Base-by-base conservation (phyloP, 1,284 basidiomycete genomes). In the Phlebopus sp. region DNA sequence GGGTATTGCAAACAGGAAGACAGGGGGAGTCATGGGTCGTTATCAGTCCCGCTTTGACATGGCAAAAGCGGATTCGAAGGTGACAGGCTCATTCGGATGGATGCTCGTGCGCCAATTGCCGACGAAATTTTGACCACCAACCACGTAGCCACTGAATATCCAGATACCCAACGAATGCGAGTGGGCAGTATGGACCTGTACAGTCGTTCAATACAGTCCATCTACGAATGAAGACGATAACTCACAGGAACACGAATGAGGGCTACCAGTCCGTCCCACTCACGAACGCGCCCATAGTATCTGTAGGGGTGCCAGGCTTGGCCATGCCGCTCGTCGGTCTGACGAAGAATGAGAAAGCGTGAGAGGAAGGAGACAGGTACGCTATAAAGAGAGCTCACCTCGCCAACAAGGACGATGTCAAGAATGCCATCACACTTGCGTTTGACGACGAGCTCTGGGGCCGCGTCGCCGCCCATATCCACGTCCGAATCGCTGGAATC, bases 81-180 rank as follows among this genome's bases (percentile, higher is more conserved):
- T 75, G 3, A 66, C 62, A 19, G 73, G 74, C 34, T 63, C 55
- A 6, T 65, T 58, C 1, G 71, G 68, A 42, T 78, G 75, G 4
- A 55, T 41, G 6, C 57, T 54, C 29, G 64, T 63, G 17, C 85
- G 72, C 86, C 86, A 88, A 46, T 78, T 82, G 7, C 86, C 86
- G 11, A 86, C 82, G 53, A 88, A 77, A 49, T 77, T 84, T 53
- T 75, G 68, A 11, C 76, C 76, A 0, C 79, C 84, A 11, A 82
- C 73, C 37, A 89, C 52, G 59, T 87, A 88, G 2, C 86, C 86
- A 30, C 81, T 84, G 56, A 89, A 82, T 42, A 88, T 73, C 60
- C 75, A 72, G 9, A 71, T 60, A 37, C 77, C 78, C 10, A 64
- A 55, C 3, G 40, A 18, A 29, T 44, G 47, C 14, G 51, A 14